These are phyloP conservation scores for Haplographium delicatum DNA, from an alignment of 495 filamentous ascomycete species.

Conservation along the genomic window DNA sequence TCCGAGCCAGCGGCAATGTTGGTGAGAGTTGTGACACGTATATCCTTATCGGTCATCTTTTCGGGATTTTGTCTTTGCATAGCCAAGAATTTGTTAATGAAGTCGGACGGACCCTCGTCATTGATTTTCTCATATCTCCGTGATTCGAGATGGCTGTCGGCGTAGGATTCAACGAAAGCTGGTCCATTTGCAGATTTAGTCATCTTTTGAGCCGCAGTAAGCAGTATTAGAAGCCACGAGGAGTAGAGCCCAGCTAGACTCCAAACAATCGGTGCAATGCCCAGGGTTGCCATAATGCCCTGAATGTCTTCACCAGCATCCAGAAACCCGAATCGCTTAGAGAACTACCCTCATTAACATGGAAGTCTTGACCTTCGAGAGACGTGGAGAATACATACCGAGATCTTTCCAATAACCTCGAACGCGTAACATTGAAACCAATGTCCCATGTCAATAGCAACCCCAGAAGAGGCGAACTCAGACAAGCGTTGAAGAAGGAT, in stretches of 20 bases:
- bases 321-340: constrained; percentile 46
- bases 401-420: constrained; percentile 52
- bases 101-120: background rate
- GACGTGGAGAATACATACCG: constrained; percentile 1
- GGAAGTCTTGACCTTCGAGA: background rate
- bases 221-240: background rate
- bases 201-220: no score
- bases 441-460: constrained; percentile 38
- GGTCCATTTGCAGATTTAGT: no score
- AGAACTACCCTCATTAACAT: constrained; percentile 25
- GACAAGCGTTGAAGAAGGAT: constrained; percentile 38
- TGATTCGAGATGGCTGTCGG: no score
- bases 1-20: constrained; percentile 51
- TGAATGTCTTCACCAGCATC: constrained; percentile 40
- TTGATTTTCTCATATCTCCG: no score
- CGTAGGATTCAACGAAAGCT: no score
- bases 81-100: constrained; percentile 37
- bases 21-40: constrained; percentile 39
- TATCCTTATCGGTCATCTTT: constrained; percentile 44
- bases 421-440: constrained; percentile 56
- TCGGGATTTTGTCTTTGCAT: constrained; percentile 35
- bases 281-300: constrained; percentile 10
- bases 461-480: constrained; percentile 31
- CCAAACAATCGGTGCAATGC: background rate
- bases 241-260: background rate